Conservation (phyloP, 2,329 filamentous ascomycete species). For the Karstenula rhodostoma region DNA sequence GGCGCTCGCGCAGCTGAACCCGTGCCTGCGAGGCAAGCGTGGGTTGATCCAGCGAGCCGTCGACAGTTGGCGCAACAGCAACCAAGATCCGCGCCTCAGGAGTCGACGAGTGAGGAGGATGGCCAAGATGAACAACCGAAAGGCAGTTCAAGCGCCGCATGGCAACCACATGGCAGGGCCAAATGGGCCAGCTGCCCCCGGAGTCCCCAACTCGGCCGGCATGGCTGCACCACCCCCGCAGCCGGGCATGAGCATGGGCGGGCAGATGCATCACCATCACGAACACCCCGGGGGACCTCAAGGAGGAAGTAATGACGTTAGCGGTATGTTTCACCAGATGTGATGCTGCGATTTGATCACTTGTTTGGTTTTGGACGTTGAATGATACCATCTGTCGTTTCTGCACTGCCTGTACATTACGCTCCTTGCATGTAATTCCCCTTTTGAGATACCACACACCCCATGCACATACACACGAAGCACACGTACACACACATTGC, state of each 20-base stretch:
- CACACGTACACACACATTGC: conserved; percentile 30
- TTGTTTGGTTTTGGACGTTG: conserved; percentile 43
- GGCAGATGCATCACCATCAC: conserved; percentile 76
- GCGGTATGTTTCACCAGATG: conserved; percentile 98
- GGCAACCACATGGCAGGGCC: conserved; percentile 73
- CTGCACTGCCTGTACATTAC: conserved; percentile 54
- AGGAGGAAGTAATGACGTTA: conserved; percentile 79
- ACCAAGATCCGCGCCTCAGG: conserved; percentile 89
- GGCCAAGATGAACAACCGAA: conserved; percentile 93
- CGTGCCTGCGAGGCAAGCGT: conserved; percentile 88
- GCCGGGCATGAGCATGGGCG: conserved; percentile 74
- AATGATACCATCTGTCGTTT: conserved; percentile 54
- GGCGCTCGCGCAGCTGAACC: conserved; percentile 93
- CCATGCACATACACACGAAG: conserved; percentile 39
- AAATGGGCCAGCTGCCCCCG: conserved; percentile 66
- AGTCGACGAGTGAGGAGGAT: conserved; percentile 92
- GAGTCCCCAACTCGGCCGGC: conserved; percentile 69
- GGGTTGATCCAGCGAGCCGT: conserved; percentile 96
- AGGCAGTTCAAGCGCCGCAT: conserved; percentile 70
- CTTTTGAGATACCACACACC: conserved; percentile 47
- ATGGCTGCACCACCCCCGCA: conserved; percentile 68
- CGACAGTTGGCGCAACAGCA: conserved; percentile 99
- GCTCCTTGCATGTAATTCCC: conserved; percentile 54
- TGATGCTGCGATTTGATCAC: conserved; percentile 64
- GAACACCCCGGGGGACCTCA: conserved; percentile 71